Evolutionary conservation across 108 stramenopile genomes (phyloP).

Genomic region (Aurantiochytrium sp.): DNA sequence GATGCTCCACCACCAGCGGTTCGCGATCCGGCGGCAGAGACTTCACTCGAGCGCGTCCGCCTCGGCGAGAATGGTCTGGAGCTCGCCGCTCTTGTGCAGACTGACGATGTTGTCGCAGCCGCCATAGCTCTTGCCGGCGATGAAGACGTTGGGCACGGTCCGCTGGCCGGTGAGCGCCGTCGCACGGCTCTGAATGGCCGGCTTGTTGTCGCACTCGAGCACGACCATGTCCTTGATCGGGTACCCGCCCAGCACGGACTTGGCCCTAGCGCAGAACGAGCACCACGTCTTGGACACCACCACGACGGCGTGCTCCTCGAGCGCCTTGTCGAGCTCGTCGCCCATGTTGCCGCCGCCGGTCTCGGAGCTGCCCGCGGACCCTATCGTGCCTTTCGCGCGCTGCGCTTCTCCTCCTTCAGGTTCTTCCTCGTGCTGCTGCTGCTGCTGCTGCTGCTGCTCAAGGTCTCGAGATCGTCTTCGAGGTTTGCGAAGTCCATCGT

Average conservation of each 20-base stretch:
- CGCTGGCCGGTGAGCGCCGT: constrained; percentile 68
- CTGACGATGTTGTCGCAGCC: constrained; percentile 70
- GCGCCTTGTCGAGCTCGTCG: background rate
- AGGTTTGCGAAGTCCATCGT: too few species aligned
- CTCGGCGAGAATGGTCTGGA: background rate
- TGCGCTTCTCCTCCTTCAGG: too few species aligned
- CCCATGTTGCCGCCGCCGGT: too few species aligned
- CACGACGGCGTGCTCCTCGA: background rate
- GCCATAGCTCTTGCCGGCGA: constrained; percentile 70
- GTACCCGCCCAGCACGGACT: background rate
- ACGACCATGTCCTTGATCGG: background rate
- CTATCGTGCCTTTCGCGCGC: too few species aligned
- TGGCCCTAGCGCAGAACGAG: background rate
- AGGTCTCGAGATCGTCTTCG: too few species aligned
- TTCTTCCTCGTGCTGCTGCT: too few species aligned
- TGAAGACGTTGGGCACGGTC: constrained; percentile 86
- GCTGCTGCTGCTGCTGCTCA: too few species aligned
- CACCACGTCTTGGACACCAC: constrained; percentile 33
- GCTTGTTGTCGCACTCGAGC: constrained; percentile 56
- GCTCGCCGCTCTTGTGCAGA: constrained; percentile 26
- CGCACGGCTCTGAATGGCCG: constrained; percentile 61
- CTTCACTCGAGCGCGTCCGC: constrained; percentile 3
- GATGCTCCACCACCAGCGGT: background rate
- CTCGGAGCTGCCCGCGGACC: too few species aligned
- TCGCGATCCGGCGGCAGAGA: background rate